Evolutionary conservation across 495 filamentous ascomycete species (phyloP), one percentile per base, ranked within the genome.

Genomic region (Penicillium tannophilum): DNA sequence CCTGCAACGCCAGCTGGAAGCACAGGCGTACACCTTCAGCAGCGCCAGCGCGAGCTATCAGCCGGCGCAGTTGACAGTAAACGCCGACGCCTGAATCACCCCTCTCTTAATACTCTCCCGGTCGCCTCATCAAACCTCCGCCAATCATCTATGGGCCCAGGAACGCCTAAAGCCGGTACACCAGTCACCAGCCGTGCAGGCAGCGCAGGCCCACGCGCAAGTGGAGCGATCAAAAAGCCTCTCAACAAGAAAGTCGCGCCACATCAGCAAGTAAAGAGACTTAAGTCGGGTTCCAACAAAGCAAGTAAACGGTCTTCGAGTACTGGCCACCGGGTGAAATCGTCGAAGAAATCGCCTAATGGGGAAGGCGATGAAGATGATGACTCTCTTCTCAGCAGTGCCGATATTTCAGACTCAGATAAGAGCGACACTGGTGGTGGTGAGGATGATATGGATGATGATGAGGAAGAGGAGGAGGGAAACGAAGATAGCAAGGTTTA

Each of bases 401-500:
- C 68, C 72, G 83, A 80, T 69, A 73, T 68, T 53, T 80, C 67
- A 56, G 82, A 86, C 58, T 71, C 75, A 1, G 75, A 76, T 56
- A 77, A 75, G 61, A 79, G 73, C 46, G 72, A 75, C 26, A 57
- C 58, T 28, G 65, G 62, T 11, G 71, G 69, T 7, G 71, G 62
- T 2, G 79, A 79, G 5, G 84, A 84, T 24, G 86, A 89, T 55
- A 78, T 86, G 35, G 88, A 84, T 35, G 85, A 86, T 36, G 85
- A 86, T 35, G 90, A 89, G 11, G 82, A 87, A 1, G 90, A 90
- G 33, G 91, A 92, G 46, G 93, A 95, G 43, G 91, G 93, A 33
- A 91, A 88, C 46, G 88, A 90, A 54, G 93, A 98, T 75, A 87
- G 91, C 47, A 86, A 86, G 66, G 89, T 93, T 59, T 98, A 98